Base-by-base conservation (phyloP, 2,329 filamentous ascomycete genomes). In the Pseudogymnoascus sp. region DNA sequence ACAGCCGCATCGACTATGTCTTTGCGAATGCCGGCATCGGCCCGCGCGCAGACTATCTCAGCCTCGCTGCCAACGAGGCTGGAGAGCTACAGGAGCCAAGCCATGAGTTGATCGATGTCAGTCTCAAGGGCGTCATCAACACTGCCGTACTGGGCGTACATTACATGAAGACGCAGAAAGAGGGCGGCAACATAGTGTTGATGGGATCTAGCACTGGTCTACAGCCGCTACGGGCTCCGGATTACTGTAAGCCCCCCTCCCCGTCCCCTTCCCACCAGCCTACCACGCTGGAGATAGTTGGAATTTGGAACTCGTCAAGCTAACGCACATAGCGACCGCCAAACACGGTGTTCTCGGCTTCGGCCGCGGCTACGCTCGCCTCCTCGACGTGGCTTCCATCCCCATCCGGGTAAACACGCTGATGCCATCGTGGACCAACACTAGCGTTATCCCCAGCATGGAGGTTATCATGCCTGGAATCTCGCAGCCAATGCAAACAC, bases 281-380 rank as follows among this genome's bases (percentile, higher is more conserved):
- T 47, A 67, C 40, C 28, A 28, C 13, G 63, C 31, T 44, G 2
- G 35, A n/a, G 13, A 61, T 38, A 31, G n/a, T 19, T 4, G 3
- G 11, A 8, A 2, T 8, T 19, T 21, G 5, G 28, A 28, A n/a
- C 36, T 62, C 17, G 2, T 7, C 33, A 0, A 13, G 5, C 62
- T 67, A 3, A 69, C 62, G 65, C 0, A 26, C 19, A 63, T 59
- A 79, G 78, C 79, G 1, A 77, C 79, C 1, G 74, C 82, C 28
- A 86, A 86, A 64, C 80, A 84, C 63, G 83, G 77, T 21, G 78
- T 83, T 0, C 66, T 85, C 0, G 83, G 83, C 2, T 78, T 83
- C 63, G 76, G 81, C 21, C 78, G 83, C 28, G 78, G 79, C 2
- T 71, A 83, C 9, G 70, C 76, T 1, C 71, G 73, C 2, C 71